phyloP scores from a whole-genome alignment of 1,284 basidiomycete genomes.

The Serendipita sp. region DNA sequence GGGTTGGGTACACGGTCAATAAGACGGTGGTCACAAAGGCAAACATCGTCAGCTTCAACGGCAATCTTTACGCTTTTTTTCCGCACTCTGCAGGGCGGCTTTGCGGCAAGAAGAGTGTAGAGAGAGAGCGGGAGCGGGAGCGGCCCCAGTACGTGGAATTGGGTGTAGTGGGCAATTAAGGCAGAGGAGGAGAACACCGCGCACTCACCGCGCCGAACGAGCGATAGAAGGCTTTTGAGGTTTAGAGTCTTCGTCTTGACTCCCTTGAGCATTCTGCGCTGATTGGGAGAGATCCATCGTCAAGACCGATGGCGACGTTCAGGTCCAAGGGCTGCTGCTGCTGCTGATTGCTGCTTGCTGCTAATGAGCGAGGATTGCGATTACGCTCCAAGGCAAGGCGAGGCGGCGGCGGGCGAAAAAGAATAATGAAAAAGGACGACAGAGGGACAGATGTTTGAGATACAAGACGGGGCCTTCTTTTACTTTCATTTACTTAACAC shows the following conservation, averaged over 20 bases:
- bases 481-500: too few relatives aligned
- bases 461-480: too few relatives aligned
- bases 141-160: too few relatives aligned
- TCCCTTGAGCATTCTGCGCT: background rate
- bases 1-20: background rate
- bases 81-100: too few relatives aligned
- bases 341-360: too few relatives aligned
- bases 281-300: background rate
- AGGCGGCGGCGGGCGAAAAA: too few relatives aligned
- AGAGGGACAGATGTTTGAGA: too few relatives aligned
- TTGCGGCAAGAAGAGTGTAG: background rate
- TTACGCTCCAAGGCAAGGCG: too few relatives aligned
- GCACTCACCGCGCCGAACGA: slow-evolving; percentile 2
- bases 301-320: background rate
- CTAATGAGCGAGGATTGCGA: too few relatives aligned
- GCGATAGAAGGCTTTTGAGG: background rate
- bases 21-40: background rate
- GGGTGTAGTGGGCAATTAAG: background rate
- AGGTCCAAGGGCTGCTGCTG: background rate
- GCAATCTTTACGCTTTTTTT: background rate
- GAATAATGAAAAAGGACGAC: too few relatives aligned
- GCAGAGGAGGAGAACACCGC: background rate
- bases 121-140: background rate
- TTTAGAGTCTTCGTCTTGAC: background rate
- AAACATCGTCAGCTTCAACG: background rate